phyloP scores from a whole-genome alignment of 2,329 filamentous ascomycete genomes.

The Dichotomopilus funicola region DNA sequence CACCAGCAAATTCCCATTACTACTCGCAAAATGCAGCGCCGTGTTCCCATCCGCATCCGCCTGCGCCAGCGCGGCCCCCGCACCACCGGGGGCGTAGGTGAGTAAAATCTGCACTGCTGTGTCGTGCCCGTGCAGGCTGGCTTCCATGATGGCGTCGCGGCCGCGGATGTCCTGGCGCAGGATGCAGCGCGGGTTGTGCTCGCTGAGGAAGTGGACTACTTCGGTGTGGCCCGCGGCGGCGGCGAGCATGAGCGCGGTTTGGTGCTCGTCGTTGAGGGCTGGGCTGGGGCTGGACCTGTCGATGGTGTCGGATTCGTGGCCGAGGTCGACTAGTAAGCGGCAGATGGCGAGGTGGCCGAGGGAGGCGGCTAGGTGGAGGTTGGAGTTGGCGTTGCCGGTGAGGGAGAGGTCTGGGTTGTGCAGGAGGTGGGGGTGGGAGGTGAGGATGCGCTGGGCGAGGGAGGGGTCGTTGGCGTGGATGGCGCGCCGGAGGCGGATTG shows the following conservation, averaged over 20 bases:
- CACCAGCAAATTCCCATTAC: slow-evolving; percentile 71
- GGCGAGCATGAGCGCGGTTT: slow-evolving; percentile 78
- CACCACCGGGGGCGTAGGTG: slow-evolving; percentile 52
- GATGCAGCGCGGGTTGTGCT: slow-evolving; percentile 56
- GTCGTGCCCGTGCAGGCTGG: slow-evolving; percentile 54
- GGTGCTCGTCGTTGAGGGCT: slow-evolving; percentile 69
- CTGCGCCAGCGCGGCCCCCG: slow-evolving; percentile 46
- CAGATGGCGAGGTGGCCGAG: slow-evolving; percentile 65
- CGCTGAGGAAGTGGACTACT: slow-evolving; percentile 64
- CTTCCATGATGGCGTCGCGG: slow-evolving; percentile 66
- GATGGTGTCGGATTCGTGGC: slow-evolving; percentile 57
- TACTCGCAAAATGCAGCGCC: slow-evolving; percentile 77
- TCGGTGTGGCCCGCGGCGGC: slow-evolving; percentile 63
- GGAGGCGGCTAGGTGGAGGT: slow-evolving; percentile 71
- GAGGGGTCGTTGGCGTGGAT: slow-evolving; percentile 67
- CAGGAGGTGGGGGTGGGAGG: slow-evolving; percentile 61
- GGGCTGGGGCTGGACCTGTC: slow-evolving; percentile 36
- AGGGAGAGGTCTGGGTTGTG: slow-evolving; percentile 72
- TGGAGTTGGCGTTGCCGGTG: slow-evolving; percentile 68
- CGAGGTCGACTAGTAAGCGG: slow-evolving; percentile 61
- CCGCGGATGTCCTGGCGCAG: slow-evolving; percentile 60
- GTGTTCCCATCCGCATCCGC: slow-evolving; percentile 74
- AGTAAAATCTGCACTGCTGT: slow-evolving; percentile 59
- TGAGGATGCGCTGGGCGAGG: slow-evolving; percentile 71
- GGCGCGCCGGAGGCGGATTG: slow-evolving; percentile 71